Evolutionary conservation across 75 land plant species (phyloP), one percentile per base, ranked within the genome.

Genomic region (Pinus taeda): DNA sequence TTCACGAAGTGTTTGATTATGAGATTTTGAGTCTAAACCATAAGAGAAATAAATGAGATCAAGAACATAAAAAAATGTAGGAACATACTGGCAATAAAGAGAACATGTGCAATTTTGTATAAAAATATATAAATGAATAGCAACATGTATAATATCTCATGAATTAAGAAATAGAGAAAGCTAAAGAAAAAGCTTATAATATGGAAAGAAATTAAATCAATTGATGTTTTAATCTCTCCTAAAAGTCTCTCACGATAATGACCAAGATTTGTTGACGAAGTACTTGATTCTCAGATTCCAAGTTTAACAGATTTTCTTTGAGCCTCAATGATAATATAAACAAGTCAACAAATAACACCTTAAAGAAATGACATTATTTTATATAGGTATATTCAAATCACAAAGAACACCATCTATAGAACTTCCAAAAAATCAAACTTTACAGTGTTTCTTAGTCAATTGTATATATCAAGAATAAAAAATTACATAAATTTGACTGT

Each of bases 241-340:
- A 75, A 75, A 88, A 77, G 15, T 85, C 87, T 69, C 86, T 88
- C 30, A 80, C 84, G 57, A 86, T 77, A 56, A 91, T n/a, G n/a
- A n/a, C 84, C 64, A 88, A 81, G 55, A 1, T 30, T 61, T 93
- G 90, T 69, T 93, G 93, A 14, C 98, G 83, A 17, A 93, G 90
- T 56, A 95, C 90, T 82, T 93, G 96, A 75, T 93, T 95, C 71
- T 95, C 98, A 17, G 98, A 89, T 71, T 95, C 98, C 79, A 89
- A 57, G 69, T 86, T 91, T 17, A 90, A 83, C 72, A 91, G 73
- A 24, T 88, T 91, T 75, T 83, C 84, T 83, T 95, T 93, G 58
- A 90, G 75, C 76, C 96, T 95, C 83, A 61, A 79, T 24, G 9
- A 53, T 57, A 42, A 49, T 49, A 76, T 22, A 26, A 60, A 58